Evolutionary conservation across 192 early-diverging fungal genomes (phyloP).

Genomic region (Podila epicladia): DNA sequence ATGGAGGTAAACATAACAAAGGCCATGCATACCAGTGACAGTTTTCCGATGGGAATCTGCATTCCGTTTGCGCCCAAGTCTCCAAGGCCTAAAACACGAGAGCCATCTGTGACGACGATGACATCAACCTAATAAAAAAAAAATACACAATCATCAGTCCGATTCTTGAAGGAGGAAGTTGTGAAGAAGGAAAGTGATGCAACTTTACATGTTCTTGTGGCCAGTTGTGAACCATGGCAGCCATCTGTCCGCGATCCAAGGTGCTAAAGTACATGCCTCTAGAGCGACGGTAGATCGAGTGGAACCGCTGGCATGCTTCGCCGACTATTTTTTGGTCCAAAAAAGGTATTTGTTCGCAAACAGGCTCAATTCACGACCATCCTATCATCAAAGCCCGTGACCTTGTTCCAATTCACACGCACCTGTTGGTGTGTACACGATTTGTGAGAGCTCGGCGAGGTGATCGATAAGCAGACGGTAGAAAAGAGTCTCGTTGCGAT

Average conservation of each 20-base stretch:
- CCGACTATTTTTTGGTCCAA: slow-evolving; percentile 46
- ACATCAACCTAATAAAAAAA: slow-evolving; percentile 37
- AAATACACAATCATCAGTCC: background rate
- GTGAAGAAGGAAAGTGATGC: background rate
- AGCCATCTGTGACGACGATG: slow-evolving; percentile 93
- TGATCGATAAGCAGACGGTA: slow-evolving; percentile 61
- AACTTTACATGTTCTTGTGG: slow-evolving; percentile 61
- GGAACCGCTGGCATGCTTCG: slow-evolving; percentile 57
- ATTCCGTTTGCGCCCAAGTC: slow-evolving; percentile 96
- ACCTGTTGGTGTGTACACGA: slow-evolving; percentile 66
- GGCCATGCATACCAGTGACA: slow-evolving; percentile 51
- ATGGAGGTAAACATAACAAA: no score
- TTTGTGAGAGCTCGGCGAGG: slow-evolving; percentile 60
- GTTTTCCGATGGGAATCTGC: slow-evolving; percentile 96
- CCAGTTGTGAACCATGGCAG: slow-evolving; percentile 66
- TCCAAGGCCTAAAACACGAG: slow-evolving; percentile 92
- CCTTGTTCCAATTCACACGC: slow-evolving; percentile 1
- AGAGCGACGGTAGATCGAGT: slow-evolving; percentile 63
- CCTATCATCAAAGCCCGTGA: no score
- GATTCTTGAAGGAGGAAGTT: background rate
- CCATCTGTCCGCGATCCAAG: slow-evolving; percentile 61
- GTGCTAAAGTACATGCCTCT: slow-evolving; percentile 66
- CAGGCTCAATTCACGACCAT: no score
- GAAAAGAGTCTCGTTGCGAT: slow-evolving; percentile 64
- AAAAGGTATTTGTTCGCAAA: no score